Percentiles rank a stretch among this genome's conserved stretches.
phyloP scores from a whole-genome alignment of 1,284 basidiomycete species.

The Acaromyces ingoldii region DNA sequence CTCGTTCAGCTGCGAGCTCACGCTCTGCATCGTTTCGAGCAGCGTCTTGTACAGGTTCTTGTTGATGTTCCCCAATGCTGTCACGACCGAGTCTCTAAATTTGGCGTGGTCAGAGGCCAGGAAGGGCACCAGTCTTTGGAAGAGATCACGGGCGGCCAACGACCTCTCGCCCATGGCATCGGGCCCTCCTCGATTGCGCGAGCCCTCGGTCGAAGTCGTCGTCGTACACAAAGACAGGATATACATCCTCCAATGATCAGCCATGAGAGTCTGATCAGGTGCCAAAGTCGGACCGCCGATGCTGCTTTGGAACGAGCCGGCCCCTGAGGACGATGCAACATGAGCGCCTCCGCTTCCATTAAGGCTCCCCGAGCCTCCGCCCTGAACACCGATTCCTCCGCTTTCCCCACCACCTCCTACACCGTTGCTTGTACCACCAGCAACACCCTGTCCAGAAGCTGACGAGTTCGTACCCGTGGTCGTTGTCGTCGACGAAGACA shows the following conservation, averaged over 20 bases:
- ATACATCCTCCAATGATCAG: conserved; percentile 85
- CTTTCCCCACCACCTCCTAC: no score
- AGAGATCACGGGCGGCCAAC: conserved; percentile 68
- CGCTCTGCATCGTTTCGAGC: conserved; percentile 73
- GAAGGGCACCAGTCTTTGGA: conserved; percentile 78
- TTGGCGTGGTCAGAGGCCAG: conserved; percentile 76
- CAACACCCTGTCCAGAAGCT: conserved; percentile 2
- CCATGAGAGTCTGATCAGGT: conserved; percentile 62
- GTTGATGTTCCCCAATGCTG: conserved; percentile 81
- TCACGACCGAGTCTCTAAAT: conserved; percentile 78
- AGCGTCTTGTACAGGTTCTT: conserved; percentile 71
- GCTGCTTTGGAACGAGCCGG: no score
- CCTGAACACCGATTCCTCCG: no score
- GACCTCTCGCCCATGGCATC: conserved; percentile 60
- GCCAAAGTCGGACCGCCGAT: conserved; percentile 21
- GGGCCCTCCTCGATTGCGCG: conserved; percentile 49
- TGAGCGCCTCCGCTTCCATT: no score
- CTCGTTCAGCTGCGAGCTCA: conserved; percentile 76
- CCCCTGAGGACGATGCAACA: no score
- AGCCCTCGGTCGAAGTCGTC: conserved; percentile 57
- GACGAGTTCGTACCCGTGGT: conserved; percentile 27
- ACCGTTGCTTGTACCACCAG: no score
- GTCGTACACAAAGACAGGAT: conserved; percentile 76
- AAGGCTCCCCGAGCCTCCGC: no score
- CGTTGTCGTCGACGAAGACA: no score